phyloP scores from a whole-genome alignment of 257 asterid genomes.

The Plantago major region DNA sequence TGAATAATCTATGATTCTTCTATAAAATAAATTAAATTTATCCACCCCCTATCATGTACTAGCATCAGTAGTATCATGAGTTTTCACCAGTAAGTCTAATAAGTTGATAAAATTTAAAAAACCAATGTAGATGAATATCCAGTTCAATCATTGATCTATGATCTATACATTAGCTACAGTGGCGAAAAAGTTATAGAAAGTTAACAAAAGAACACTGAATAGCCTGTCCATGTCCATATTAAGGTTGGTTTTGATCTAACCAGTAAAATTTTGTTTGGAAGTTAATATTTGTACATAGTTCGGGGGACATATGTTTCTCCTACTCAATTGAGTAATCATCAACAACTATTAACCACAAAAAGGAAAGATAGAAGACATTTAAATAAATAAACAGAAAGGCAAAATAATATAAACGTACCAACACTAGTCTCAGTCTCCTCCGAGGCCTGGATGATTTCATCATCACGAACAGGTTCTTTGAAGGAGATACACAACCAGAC shows the following conservation, averaged over 20 bases:
- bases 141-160: too few relatives aligned
- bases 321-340: neutral
- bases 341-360: neutral
- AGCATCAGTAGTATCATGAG: too few relatives aligned
- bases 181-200: neutral
- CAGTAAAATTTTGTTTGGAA: neutral
- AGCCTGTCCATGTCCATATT: neutral
- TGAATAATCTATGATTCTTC: too few relatives aligned
- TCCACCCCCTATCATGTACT: too few relatives aligned
- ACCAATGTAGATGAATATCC: too few relatives aligned
- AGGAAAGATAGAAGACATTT: neutral
- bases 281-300: neutral
- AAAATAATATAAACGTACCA: constrained; percentile 36
- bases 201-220: neutral
- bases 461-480: constrained; percentile 64
- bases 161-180: too few relatives aligned
- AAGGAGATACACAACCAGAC: constrained; percentile 84
- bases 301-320: too few relatives aligned
- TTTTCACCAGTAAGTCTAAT: too few relatives aligned
- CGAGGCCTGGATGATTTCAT: constrained; percentile 33
- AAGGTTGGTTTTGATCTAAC: constrained; percentile 6
- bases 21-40: too few relatives aligned
- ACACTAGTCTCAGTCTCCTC: constrained; percentile 35
- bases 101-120: too few relatives aligned
- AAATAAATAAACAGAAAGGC: neutral